phyloP scores from a whole-genome alignment of 345 rosid genomes.

The Hibiscus tridactylites region DNA sequence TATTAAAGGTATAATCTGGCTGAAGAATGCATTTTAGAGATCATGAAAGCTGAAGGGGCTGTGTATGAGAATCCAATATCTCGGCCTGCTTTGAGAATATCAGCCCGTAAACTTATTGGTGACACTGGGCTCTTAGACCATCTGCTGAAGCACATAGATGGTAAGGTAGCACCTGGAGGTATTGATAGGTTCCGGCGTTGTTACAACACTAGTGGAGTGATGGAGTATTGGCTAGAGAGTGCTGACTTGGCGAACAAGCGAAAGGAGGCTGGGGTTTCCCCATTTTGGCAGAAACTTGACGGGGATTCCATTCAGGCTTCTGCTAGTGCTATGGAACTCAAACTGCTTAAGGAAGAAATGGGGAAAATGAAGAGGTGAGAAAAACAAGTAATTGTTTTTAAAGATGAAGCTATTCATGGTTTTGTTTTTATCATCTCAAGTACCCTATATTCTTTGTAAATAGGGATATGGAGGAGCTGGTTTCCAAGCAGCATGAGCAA shows the following conservation, averaged over 20 bases:
- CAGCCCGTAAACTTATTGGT: conserved; percentile 64
- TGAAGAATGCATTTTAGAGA: conserved; percentile 51
- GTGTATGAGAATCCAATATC: conserved; percentile 57
- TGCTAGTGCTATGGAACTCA: conserved; percentile 30
- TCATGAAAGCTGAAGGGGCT: conserved; percentile 75
- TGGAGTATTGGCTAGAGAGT: conserved; percentile 93
- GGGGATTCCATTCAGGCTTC: conserved; percentile 30
- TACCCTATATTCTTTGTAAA: conserved; percentile 8
- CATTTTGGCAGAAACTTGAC: conserved; percentile 48
- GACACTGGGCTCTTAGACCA: conserved; percentile 97
- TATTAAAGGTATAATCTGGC: conserved; percentile 57
- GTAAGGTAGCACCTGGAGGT: conserved; percentile 82
- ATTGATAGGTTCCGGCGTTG: conserved; percentile 74
- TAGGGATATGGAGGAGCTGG: conserved; percentile 53
- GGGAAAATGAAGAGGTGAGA: conserved; percentile 47
- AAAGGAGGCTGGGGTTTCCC: conserved; percentile 56
- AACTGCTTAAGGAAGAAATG: conserved; percentile 47
- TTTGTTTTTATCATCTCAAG: not conserved
- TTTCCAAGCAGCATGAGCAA: conserved; percentile 38
- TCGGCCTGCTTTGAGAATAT: conserved; percentile 44
- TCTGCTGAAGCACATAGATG: conserved; percentile 80
- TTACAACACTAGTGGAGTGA: conserved; percentile 64
- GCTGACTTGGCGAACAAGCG: conserved; percentile 58
- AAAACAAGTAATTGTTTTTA: not conserved
- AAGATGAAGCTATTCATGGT: not conserved